Percentiles rank a stretch among this genome's conserved stretches.
Conservation (phyloP, 2,329 filamentous ascomycete genomes). For the Dothistroma septosporum region DNA sequence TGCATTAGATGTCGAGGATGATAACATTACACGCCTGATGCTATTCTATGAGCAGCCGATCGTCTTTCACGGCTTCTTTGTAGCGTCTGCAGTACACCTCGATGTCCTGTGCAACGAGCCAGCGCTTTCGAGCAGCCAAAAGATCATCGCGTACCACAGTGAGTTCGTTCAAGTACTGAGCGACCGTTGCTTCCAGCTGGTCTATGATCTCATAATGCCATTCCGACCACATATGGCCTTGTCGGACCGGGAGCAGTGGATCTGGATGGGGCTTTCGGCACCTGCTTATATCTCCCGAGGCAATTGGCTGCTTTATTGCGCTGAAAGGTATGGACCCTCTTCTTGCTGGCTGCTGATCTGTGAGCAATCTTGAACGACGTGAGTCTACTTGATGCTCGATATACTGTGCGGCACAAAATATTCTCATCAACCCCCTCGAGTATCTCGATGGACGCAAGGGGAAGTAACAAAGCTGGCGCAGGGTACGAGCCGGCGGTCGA, state of each 20-base stretch:
- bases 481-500: background rate
- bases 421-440: background rate
- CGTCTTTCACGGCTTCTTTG: background rate
- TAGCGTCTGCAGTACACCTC: constrained; percentile 1
- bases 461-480: background rate
- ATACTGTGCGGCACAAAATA: background rate
- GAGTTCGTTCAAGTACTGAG: background rate
- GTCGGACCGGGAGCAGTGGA: background rate
- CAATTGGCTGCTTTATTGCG: background rate
- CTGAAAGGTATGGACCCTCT: background rate
- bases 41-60: background rate
- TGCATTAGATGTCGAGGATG: background rate
- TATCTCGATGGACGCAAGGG: background rate
- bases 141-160: background rate
- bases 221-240: background rate
- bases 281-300: background rate
- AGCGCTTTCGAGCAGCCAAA: background rate
- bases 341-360: background rate
- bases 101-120: background rate
- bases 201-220: background rate
- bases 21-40: background rate
- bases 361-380: background rate
- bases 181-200: background rate
- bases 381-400: background rate
- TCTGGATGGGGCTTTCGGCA: background rate